Base-by-base conservation (phyloP, 768 basidiomycete species). In the Daedaleopsis nitida region DNA sequence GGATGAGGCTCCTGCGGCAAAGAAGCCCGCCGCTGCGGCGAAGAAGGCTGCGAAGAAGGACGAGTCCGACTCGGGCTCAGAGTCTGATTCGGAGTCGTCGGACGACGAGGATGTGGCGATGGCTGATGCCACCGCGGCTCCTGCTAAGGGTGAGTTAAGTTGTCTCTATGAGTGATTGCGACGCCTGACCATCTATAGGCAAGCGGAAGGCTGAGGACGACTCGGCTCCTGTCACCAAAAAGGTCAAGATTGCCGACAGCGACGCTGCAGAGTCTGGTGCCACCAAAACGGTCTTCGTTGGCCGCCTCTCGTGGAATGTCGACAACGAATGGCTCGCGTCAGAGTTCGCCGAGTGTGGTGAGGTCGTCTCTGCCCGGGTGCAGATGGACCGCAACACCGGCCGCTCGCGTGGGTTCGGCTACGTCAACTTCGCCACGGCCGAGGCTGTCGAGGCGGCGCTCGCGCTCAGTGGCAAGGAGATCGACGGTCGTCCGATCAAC, bases 291-390 rank as follows among this genome's bases (percentile, higher is more conserved):
- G 83, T 98, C 68, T 98, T 96, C 70, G 94, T 99, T 66, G 96
- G 96, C 57, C 84, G 85, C 60, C 83, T 99, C 48, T 96, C 94
- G 13, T 99, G 96, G 96, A 92, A 91, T 73, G 90, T 98, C 64
- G 96, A 98, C 79, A 91, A 93, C 72, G 96, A 98, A 75, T 92
- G 94, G 82, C 87, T 98, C 63, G 86, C 89, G 52, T 83, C 88
- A 73, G 96, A 98, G 75, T 98, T 99, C 66, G 86, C 88, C 35
- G 80, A 82, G 56, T 95, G 88, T 68, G 97, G 97, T 53, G 92
- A 96, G 77, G 85, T 99, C 68, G 83, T 86, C 62, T 86, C 86
- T n/a, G 94, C 93, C 7, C 87, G 83, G n/a, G 94, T 98, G 62
- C 89, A 89, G 73, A 86, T 84, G 77, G 92, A 94, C 67, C 88